These are phyloP conservation scores for Skeletonema grethae DNA, from an alignment of 108 stramenopile species.

Conservation along the genomic window DNA sequence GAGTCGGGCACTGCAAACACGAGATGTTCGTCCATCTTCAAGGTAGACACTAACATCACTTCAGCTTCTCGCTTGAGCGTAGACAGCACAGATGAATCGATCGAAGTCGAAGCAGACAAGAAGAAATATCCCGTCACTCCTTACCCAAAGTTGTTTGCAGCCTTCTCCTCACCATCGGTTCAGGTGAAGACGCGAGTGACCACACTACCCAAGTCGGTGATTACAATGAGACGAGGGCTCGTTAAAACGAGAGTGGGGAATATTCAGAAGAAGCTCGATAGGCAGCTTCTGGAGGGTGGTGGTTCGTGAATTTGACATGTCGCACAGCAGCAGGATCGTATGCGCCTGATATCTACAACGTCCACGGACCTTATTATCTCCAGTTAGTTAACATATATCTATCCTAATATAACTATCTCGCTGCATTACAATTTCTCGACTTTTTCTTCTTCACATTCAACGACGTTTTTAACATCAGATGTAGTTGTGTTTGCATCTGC, in stretches of 20 bases:
- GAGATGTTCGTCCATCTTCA: background rate
- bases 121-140: background rate
- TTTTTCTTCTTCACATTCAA: no score
- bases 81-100: no score
- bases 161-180: background rate
- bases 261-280: background rate
- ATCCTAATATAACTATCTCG: no score
- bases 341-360: no score
- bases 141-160: background rate
- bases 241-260: background rate
- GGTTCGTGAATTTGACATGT: background rate
- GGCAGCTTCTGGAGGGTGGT: background rate
- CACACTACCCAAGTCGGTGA: background rate
- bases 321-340: no score
- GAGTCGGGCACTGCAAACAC: background rate
- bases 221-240: background rate
- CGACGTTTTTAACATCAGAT: no score
- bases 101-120: no score
- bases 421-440: no score
- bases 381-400: no score
- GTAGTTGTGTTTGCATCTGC: no score
- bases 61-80: background rate
- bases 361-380: no score
- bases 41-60: no score
- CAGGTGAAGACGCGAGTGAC: background rate